A percentile compares a stretch with the other conserved stretches of the same genome.
These are phyloP conservation scores for Russula olivacea DNA, from an alignment of 768 basidiomycete species.

Conservation along the genomic window DNA sequence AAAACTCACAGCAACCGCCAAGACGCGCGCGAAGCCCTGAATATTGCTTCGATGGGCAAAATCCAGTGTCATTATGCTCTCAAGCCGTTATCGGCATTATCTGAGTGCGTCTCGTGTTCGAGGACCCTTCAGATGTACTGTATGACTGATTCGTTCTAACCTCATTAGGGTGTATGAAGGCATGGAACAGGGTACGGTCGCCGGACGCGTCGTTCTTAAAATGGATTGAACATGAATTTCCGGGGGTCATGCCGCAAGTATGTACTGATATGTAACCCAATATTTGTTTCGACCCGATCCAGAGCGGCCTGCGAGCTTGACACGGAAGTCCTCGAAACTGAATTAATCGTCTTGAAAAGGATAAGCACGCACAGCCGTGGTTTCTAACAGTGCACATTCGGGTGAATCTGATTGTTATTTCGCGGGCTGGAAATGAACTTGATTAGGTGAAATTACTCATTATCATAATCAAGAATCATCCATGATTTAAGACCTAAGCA, in stretches of 20 bases:
- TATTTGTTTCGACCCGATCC: not conserved
- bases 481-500: no score
- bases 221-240: not conserved
- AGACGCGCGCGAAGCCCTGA: slow-evolving; percentile 76
- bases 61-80: slow-evolving; percentile 54
- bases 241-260: not conserved
- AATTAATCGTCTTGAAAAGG: no score
- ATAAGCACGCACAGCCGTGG: no score
- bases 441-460: no score
- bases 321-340: no score
- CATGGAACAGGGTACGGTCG: slow-evolving; percentile 34
- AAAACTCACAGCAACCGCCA: slow-evolving; percentile 61
- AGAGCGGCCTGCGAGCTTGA: no score
- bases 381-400: no score
- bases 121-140: not conserved
- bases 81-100: slow-evolving; percentile 47
- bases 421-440: no score
- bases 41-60: slow-evolving; percentile 63
- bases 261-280: not conserved
- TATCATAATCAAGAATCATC: no score
- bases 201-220: slow-evolving; percentile 12
- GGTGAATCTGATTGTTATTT: no score
- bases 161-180: slow-evolving; percentile 35
- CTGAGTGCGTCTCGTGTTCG: slow-evolving; percentile 37
- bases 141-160: not conserved